Evolutionary conservation across 495 filamentous ascomycete species (phyloP).

Genomic region (Neurospora sp.): DNA sequence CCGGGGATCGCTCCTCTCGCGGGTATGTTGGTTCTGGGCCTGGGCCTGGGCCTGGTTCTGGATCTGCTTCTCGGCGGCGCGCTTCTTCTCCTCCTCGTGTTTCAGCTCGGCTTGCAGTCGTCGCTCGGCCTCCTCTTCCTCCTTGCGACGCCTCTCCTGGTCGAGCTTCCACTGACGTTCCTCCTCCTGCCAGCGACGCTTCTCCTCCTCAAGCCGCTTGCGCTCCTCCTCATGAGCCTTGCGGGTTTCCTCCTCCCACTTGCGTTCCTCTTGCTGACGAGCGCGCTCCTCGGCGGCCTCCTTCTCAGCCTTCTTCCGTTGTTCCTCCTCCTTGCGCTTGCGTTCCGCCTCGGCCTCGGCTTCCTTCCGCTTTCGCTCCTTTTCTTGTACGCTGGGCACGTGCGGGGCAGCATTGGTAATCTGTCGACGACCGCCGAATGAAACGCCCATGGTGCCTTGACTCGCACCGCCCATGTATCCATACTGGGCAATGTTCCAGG

Average conservation of each 20-base stretch:
- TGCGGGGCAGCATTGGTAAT: constrained; percentile 75
- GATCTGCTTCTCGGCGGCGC: constrained; percentile 62
- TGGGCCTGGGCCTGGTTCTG: constrained; percentile 39
- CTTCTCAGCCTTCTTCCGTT: constrained; percentile 46
- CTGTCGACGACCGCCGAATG: constrained; percentile 84
- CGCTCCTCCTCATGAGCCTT: constrained; percentile 60
- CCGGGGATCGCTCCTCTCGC: constrained; percentile 50
- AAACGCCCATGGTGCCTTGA: constrained; percentile 88
- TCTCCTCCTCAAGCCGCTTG: constrained; percentile 55
- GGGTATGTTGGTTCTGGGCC: constrained; percentile 48
- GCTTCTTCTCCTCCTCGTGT: constrained; percentile 65
- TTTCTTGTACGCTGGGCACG: constrained; percentile 59
- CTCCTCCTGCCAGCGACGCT: constrained; percentile 75
- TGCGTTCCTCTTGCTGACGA: constrained; percentile 57
- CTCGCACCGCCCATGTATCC: constrained; percentile 97
- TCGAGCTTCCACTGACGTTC: constrained; percentile 60
- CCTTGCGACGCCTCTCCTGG: constrained; percentile 72
- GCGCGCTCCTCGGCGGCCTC: constrained; percentile 64
- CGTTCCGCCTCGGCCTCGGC: constrained; percentile 48
- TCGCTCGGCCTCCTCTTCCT: constrained; percentile 72
- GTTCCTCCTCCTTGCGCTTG: constrained; percentile 58
- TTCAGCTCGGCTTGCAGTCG: constrained; percentile 30
- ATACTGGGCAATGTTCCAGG: constrained; percentile 99
- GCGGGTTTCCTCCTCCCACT: constrained; percentile 72
- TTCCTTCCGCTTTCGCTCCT: constrained; percentile 43